Percentiles rank a stretch among this genome's conserved stretches.
Conservation (phyloP, 768 basidiomycete species). For the Pulveroboletus sp. region DNA sequence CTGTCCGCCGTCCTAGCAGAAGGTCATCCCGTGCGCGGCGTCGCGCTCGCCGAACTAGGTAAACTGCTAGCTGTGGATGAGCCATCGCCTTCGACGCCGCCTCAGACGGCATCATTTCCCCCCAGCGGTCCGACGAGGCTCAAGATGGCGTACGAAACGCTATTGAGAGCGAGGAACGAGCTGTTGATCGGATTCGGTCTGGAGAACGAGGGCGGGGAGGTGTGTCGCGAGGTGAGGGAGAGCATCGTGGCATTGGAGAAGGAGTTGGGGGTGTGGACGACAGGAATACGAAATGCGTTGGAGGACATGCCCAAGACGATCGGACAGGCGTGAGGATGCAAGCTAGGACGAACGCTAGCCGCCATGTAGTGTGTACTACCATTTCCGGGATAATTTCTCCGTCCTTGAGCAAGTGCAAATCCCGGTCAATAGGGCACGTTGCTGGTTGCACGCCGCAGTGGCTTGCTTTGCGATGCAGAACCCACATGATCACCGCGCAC, state of each 20-base stretch:
- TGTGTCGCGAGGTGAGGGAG: constrained; percentile 61
- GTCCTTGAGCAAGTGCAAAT: too few species aligned
- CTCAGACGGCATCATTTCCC: constrained; percentile 42
- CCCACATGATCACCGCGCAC: too few species aligned
- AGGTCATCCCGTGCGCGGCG: constrained; percentile 75
- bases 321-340: not conserved
- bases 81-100: constrained; percentile 38
- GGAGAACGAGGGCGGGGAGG: constrained; percentile 64
- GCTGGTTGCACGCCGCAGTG: too few species aligned
- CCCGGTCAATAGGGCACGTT: too few species aligned
- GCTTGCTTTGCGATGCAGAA: too few species aligned
- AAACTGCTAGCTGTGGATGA: constrained; percentile 81
- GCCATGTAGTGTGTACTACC: too few species aligned
- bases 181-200: constrained; percentile 69
- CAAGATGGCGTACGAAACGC: constrained; percentile 58
- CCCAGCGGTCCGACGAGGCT: constrained; percentile 65
- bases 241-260: constrained; percentile 59
- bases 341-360: too few species aligned
- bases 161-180: constrained; percentile 58
- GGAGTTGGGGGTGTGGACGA: constrained; percentile 69
- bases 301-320: constrained; percentile 33
- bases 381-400: too few species aligned
- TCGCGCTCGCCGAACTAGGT: constrained; percentile 75
- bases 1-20: constrained; percentile 47
- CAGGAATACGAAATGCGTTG: constrained; percentile 54